phyloP scores from a whole-genome alignment of 2,329 filamentous ascomycete species.

The Pseudogymnoascus sp. region DNA sequence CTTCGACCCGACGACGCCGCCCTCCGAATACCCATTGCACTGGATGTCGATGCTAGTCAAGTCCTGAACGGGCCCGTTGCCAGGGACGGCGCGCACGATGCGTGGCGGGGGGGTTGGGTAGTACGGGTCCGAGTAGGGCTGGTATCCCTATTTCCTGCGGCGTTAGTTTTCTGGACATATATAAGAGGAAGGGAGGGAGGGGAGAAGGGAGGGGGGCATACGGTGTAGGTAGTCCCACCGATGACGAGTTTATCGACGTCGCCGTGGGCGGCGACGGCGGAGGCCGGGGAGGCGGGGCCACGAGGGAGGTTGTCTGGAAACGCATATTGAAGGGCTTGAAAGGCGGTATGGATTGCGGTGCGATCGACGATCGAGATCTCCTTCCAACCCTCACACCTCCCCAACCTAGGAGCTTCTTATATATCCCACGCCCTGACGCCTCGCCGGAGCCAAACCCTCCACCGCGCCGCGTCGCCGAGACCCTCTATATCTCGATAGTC shows the following conservation, averaged over 20 bases:
- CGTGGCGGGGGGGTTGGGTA: slow-evolving; percentile 36
- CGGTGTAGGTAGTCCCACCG: slow-evolving; percentile 33
- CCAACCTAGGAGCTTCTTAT: neutral
- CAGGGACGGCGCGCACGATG: slow-evolving; percentile 51
- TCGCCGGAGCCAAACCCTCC: neutral
- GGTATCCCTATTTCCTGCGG: slow-evolving; percentile 23
- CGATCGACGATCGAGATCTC: neutral
- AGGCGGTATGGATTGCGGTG: slow-evolving; percentile 12
- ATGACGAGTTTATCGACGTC: slow-evolving; percentile 42
- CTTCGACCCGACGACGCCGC: slow-evolving; percentile 40
- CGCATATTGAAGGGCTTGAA: slow-evolving; percentile 15
- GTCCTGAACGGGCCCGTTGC: slow-evolving; percentile 52
- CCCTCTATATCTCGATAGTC: neutral
- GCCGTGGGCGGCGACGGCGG: slow-evolving; percentile 42
- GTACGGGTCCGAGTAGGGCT: slow-evolving; percentile 41
- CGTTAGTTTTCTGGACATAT: slow-evolving; percentile 10
- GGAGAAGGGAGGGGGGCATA: slow-evolving; percentile 14
- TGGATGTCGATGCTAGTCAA: slow-evolving; percentile 47
- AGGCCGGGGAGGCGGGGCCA: slow-evolving; percentile 25
- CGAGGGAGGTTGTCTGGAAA: neutral
- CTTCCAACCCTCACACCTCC: neutral
- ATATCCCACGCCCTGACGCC: neutral
- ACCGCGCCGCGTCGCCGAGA: neutral
- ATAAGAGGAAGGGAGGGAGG: neutral
- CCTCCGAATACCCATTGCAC: slow-evolving; percentile 47